phyloP scores from a whole-genome alignment of 208 protist genomes.

The Acanthamoeba healyi region DNA sequence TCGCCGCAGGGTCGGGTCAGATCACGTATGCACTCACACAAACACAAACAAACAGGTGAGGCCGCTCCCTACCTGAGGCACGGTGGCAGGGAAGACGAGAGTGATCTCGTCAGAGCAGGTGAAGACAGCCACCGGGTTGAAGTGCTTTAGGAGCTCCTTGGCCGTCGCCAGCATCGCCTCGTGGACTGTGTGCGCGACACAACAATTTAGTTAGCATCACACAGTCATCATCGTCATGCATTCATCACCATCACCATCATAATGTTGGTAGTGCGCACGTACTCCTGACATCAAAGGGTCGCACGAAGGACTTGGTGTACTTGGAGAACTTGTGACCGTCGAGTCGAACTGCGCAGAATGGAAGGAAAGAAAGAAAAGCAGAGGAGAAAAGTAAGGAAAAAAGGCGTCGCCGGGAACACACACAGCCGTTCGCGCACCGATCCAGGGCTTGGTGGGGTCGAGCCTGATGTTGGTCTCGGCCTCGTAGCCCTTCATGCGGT shows the following conservation, averaged over 20 bases:
- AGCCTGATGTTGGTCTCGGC: conserved; percentile 20
- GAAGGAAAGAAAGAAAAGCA: background rate
- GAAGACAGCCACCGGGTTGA: conserved; percentile 75
- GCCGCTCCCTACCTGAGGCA: background rate
- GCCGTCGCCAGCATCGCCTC: conserved; percentile 84
- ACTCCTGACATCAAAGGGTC: conserved; percentile 82
- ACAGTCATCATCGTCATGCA: background rate
- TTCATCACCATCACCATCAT: no score
- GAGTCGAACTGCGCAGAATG: conserved; percentile 58
- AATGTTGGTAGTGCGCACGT: background rate
- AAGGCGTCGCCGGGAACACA: background rate
- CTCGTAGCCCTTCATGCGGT: conserved; percentile 84
- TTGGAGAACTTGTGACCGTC: conserved; percentile 85
- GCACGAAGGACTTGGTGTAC: conserved; percentile 79
- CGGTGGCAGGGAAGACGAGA: conserved; percentile 77
- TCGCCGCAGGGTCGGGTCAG: no score
- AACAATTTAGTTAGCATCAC: no score
- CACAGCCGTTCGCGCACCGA: background rate
- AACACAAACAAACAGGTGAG: background rate
- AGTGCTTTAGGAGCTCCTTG: conserved; percentile 76
- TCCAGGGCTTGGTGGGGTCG: conserved; percentile 67
- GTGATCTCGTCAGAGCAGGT: conserved; percentile 86
- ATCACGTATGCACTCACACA: background rate
- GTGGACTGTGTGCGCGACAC: conserved; percentile 79
- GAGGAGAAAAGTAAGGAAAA: background rate